phyloP scores from a whole-genome alignment of 2,329 filamentous ascomycete genomes.

The Hymenoscyphus infarciens region DNA sequence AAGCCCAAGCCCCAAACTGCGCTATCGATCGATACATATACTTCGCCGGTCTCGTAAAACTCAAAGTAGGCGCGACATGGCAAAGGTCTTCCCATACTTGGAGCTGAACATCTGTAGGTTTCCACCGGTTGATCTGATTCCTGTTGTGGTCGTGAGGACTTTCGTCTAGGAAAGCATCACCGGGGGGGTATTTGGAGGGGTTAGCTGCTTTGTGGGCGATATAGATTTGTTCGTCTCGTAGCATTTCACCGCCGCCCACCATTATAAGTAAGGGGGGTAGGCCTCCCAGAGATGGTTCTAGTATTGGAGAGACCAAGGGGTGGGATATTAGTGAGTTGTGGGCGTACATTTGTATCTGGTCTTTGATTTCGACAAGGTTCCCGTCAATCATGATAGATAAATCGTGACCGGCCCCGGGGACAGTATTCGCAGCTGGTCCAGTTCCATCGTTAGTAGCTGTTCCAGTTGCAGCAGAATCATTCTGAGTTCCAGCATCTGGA shows the following conservation, averaged over 20 bases:
- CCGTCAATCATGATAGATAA: slow-evolving; percentile 70
- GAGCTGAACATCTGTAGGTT: slow-evolving; percentile 85
- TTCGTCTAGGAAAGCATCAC: slow-evolving; percentile 59
- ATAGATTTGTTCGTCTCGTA: slow-evolving; percentile 93
- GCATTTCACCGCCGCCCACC: slow-evolving; percentile 80
- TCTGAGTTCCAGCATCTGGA: slow-evolving; percentile 27
- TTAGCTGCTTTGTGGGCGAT: slow-evolving; percentile 91
- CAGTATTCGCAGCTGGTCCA: slow-evolving; percentile 29
- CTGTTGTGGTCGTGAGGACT: slow-evolving; percentile 55
- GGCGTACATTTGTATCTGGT: slow-evolving; percentile 86
- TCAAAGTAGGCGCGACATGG: slow-evolving; percentile 88
- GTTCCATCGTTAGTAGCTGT: slow-evolving; percentile 29
- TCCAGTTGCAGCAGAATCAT: slow-evolving; percentile 36
- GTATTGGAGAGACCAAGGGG: slow-evolving; percentile 82
- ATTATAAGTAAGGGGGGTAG: slow-evolving; percentile 84
- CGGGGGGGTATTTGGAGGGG: slow-evolving; percentile 70
- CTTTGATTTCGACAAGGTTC: slow-evolving; percentile 68
- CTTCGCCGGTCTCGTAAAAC: slow-evolving; percentile 92
- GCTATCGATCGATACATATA: slow-evolving; percentile 91
- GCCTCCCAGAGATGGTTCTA: slow-evolving; percentile 86
- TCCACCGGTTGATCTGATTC: slow-evolving; percentile 58
- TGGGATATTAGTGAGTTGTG: slow-evolving; percentile 83
- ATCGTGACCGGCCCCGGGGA: slow-evolving; percentile 36
- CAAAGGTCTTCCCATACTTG: slow-evolving; percentile 97
- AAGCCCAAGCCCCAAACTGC: slow-evolving; percentile 89